Evolutionary conservation across 129 eudicot genomes (phyloP), one percentile per base, ranked within the genome.

Genomic region (Calendula officinalis): DNA sequence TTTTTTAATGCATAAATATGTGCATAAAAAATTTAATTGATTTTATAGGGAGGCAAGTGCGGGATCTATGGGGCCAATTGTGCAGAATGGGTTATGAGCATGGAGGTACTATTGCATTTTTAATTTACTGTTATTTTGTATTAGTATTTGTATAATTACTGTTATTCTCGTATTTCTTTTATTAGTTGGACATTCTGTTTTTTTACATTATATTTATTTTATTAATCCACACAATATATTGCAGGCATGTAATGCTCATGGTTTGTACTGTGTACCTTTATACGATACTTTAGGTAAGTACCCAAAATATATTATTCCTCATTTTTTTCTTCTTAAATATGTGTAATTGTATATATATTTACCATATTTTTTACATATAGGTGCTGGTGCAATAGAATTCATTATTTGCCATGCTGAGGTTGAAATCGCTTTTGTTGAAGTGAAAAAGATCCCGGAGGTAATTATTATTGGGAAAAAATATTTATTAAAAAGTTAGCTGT

Each of bases 181-280:
- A 22, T 22, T 22, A 22, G 30, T 22, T 22, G 30, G 30, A 22
- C 30, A 22, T 22, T 22, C 30, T 22, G 30, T 22, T 22, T 22
- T 22, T 22, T 22, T 22, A 22, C 30, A 22, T 22, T 1, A 1
- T 2, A 22, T 0, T 22, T 22, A 22, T 22, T 22, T 50, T 49
- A 35, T 56, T 74, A 69, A 80, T 47, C 56, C 52, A 34, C 8
- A 9, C 22, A 65, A 61, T 67, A 17, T 59, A 14, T 34, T 84
- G 85, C 94, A 91, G 98, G 98, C 96, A 5, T 92, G 98, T 76
- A 92, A 92, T 77, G 98, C 98, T 69, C 96, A 92, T 71, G 96
- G 89, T 8, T 75, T 94, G 41, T 78, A 77, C 44, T 94, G 99
- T 80, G 95, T 94, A 45, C 99, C 99, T 32, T 48, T 92, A 55